Conservation (phyloP, 257 asterid genomes). For the Ajuga chamaepitys region DNA sequence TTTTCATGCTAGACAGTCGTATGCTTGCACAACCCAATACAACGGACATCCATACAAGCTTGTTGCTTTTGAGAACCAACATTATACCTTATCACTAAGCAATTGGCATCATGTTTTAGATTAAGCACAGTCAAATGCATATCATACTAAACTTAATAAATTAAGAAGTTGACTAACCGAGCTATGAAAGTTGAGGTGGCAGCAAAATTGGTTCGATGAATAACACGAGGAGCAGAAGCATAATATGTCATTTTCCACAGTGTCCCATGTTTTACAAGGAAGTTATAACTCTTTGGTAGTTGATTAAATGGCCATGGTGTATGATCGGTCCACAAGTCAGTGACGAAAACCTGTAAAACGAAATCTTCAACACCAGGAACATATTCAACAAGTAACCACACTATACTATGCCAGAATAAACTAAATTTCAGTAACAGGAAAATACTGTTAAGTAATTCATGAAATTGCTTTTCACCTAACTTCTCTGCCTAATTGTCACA, state of each 20-base stretch:
- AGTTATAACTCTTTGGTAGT: constrained; percentile 89
- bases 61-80: background rate
- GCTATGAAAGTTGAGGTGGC: constrained; percentile 96
- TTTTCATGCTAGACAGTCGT: background rate
- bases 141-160: background rate
- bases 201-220: constrained; percentile 93
- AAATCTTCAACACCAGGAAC: constrained; percentile 18
- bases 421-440: background rate
- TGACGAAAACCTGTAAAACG: constrained; percentile 63
- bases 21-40: background rate
- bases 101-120: background rate
- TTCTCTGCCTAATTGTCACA: background rate
- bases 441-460: background rate
- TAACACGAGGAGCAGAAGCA: constrained; percentile 81
- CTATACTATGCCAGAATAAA: background rate
- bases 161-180: constrained; percentile 44
- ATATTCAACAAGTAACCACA: constrained; percentile 14
- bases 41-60: background rate
- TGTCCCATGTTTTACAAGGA: constrained; percentile 89
- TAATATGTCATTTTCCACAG: constrained; percentile 92
- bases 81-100: background rate
- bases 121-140: background rate
- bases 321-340: constrained; percentile 97
- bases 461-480: background rate
- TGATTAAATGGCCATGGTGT: constrained; percentile 99